Evolutionary conservation across 768 basidiomycete species (phyloP), one percentile per base, ranked within the genome.

Genomic region (Aureoboletus auriporus): DNA sequence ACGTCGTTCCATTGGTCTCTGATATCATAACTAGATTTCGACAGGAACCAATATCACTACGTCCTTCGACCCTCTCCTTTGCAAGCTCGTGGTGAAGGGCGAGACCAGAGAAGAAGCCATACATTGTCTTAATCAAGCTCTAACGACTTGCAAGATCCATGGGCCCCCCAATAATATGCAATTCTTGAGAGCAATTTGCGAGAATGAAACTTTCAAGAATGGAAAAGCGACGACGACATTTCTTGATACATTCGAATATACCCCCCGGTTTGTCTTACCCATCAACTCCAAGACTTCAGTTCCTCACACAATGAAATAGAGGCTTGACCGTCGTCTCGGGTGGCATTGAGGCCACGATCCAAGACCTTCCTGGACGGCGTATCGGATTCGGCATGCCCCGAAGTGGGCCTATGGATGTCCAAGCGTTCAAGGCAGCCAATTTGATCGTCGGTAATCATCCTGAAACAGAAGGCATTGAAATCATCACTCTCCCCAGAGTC

Each of bases 141-240:
- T 84, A 13, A 44, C 63, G 0, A 56, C 63, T 17, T 71, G 68
- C 31, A 68, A 72, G 51, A 70, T 86, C 1, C 65, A 68, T 12
- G 84, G 84, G 0, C 80, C 83, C 3, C 74, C 81, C 0, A 84
- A 82, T 53, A 86, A 86, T 52, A 50, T 81, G 14, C 62, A 71
- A 23, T 82, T 78, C 53, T 66, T 85, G 14, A 61, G 61, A 5
- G 69, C 71, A 0, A 75, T 86, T 42, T 69, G 73, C 39, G 55
- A 64, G 11, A 69, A 64, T 31, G 54, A 64, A 7, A 47, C 55
- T 0, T 83, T 81, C 57, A 58, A 52, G 23, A 39, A 49, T 4
- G 83, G 82, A 2, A 40, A 59, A 30, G 69, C 74, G 3, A 78
- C 73, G 6, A 84, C 83, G 0, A 64, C 51, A 0, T 81, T 79